Conservation (phyloP, 108 stramenopile genomes). For the Nitzschia sp. region DNA sequence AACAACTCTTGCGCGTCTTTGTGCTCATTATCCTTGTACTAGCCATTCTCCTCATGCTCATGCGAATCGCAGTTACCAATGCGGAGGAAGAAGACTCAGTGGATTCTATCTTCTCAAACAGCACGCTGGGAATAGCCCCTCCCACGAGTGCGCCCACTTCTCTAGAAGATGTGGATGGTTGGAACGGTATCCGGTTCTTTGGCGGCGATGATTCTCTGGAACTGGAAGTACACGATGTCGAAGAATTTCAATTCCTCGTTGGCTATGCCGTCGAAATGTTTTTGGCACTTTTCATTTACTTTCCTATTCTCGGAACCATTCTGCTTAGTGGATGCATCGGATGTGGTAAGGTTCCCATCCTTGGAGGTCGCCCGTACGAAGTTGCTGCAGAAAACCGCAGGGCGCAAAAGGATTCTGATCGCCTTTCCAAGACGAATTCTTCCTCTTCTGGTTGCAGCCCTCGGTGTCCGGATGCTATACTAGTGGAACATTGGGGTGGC, state of each 20-base stretch:
- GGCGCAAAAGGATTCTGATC: too few relatives aligned
- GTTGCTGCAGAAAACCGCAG: conserved; percentile 3
- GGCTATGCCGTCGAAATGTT: conserved; percentile 66
- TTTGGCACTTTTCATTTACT: conserved; percentile 66
- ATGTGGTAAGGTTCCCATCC: conserved; percentile 32
- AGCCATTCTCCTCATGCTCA: conserved; percentile 54
- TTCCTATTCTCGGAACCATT: conserved; percentile 64
- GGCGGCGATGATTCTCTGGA: conserved; percentile 23
- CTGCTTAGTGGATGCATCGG: conserved; percentile 30
- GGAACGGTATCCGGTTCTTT: conserved; percentile 16
- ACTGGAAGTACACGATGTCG: conserved; percentile 27
- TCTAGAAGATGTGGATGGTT: neutral
- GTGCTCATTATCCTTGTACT: conserved; percentile 40
- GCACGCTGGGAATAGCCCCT: neutral
- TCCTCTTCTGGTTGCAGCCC: too few relatives aligned
- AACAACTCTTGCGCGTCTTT: conserved; percentile 52
- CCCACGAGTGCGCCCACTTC: neutral
- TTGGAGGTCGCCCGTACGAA: conserved; percentile 42
- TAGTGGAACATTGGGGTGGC: too few relatives aligned
- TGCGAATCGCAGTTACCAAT: conserved; percentile 45
- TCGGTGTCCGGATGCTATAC: too few relatives aligned
- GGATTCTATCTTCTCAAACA: neutral
- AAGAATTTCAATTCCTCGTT: conserved; percentile 60
- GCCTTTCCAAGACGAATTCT: too few relatives aligned
- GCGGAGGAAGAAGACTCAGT: neutral